Conservation (phyloP, 306 rosid species). For the Crotalaria pallida region DNA sequence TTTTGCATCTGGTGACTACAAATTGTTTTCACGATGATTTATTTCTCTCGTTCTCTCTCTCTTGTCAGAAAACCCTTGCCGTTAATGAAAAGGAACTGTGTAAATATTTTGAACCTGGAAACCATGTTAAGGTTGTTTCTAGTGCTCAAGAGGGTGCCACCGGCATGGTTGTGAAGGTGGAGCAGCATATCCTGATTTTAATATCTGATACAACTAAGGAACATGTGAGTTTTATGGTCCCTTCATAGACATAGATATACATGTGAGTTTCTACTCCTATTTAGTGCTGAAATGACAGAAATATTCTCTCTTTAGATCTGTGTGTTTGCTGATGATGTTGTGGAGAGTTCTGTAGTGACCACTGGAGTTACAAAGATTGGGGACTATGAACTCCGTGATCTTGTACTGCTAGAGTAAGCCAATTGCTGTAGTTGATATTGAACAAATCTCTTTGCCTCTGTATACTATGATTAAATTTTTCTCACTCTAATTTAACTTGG, state of each 20-base stretch:
- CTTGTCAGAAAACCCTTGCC: conserved; percentile 68
- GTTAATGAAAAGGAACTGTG: conserved; percentile 84
- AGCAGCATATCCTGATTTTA: conserved; percentile 87
- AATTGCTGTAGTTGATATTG: background rate
- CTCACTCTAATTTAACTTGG: conserved; percentile 26
- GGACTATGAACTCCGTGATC: conserved; percentile 94
- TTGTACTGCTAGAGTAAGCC: conserved; percentile 84
- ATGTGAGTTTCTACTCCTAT: background rate
- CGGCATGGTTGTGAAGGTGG: conserved; percentile 99
- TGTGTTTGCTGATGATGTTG: conserved; percentile 98
- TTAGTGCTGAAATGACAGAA: conserved; percentile 13
- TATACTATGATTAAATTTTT: background rate
- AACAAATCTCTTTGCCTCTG: background rate
- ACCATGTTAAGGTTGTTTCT: conserved; percentile 93
- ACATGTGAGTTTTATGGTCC: conserved; percentile 55
- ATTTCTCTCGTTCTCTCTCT: background rate
- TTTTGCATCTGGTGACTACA: background rate
- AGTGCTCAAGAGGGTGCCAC: conserved; percentile 97
- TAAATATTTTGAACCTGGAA: conserved; percentile 95
- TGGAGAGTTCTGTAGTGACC: conserved; percentile 96
- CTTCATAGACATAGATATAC: background rate
- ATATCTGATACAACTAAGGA: conserved; percentile 98
- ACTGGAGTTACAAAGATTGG: conserved; percentile 90
- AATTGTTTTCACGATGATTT: conserved; percentile 7
- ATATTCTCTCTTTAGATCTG: conserved; percentile 59